Base-by-base conservation (phyloP, 2,329 filamentous ascomycete species). In the Hypoxylon sp. region DNA sequence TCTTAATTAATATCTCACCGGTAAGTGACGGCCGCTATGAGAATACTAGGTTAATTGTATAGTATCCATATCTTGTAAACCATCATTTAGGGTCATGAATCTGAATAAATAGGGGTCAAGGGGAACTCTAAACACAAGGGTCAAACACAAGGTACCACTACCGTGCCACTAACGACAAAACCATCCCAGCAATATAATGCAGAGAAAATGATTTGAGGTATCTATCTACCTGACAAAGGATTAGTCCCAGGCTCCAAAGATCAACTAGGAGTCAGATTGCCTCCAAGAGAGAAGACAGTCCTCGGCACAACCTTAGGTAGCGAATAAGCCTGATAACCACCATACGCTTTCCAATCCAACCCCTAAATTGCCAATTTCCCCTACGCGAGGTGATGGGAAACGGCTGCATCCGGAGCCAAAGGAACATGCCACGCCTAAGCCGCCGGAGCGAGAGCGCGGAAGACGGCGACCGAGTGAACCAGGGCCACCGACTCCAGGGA, bases 341-440 rank as follows among this genome's bases (percentile, higher is more conserved):
- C 14, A 4, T 11, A 9, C 12, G 9, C 24, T 18, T 40, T 26
- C 20, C 42, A 16, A 22, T 42, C 24, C 30, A 22, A 20, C 22
- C 16, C 12, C 1, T 26, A 49, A 4, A 26, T 36, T n/a, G 18
- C 16, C 22, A 11, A 14, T 22, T 28, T 14, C n/a, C 30, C 20
- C 8, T 61, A 65, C 12, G 24, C n/a, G 6, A 65, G 38, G 16
- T 42, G 58, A 16, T 38, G 42, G 14, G 62, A 28, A 3, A 65
- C 1, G 14, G 62, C 5, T 36, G 33, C 18, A 46, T 48, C 50
- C 36, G 51, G 58, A 26, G 28, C 36, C 8, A 8, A 12, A 7
- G 50, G 36, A 18, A 45, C n/a, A 32, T 28, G 18, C 16, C 20
- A 2, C 4, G 22, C 49, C 8, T n/a, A 16, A 22, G 20, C 26